Conservation (phyloP, 2,329 filamentous ascomycete genomes). For the Fusarium sp. region DNA sequence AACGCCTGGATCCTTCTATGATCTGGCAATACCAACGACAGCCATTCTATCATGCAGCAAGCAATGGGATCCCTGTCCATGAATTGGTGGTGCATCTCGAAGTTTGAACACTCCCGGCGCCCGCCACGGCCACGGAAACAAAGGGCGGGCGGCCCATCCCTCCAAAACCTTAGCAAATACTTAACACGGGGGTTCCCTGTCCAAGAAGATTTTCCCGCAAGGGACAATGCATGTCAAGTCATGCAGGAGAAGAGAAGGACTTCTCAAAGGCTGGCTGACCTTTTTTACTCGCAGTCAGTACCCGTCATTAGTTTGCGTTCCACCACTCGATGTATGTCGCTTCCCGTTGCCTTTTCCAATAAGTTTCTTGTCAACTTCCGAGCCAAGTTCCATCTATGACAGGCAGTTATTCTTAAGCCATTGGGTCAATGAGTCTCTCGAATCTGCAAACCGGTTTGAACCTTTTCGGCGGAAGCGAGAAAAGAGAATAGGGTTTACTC, state of each 20-base stretch:
- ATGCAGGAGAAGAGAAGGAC: constrained; percentile 42
- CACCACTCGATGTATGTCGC: constrained; percentile 33
- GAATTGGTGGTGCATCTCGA: constrained; percentile 29
- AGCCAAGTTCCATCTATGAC: constrained; percentile 28
- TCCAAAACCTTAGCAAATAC: constrained; percentile 22
- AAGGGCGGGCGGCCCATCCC: constrained; percentile 27
- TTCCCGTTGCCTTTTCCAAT: constrained; percentile 37
- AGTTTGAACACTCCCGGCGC: constrained; percentile 28
- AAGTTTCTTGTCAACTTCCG: constrained; percentile 25
- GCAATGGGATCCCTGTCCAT: constrained; percentile 34
- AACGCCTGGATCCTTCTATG: background rate
- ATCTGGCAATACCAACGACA: constrained; percentile 24
- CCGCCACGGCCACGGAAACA: constrained; percentile 35
- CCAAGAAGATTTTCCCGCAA: constrained; percentile 25
- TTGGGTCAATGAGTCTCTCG: constrained; percentile 8
- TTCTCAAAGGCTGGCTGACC: background rate
- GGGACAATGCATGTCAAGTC: constrained; percentile 43
- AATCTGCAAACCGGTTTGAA: constrained; percentile 9
- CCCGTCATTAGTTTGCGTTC: constrained; percentile 34
- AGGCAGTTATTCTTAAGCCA: constrained; percentile 18
- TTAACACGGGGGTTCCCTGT: constrained; percentile 34
- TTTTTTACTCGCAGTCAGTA: constrained; percentile 20
- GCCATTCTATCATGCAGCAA: constrained; percentile 24
- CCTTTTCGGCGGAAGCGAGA: constrained; percentile 9
- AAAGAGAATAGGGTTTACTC: constrained; percentile 25